Evolutionary conservation across 208 protist genomes (phyloP), one percentile per base, ranked within the genome.

Genomic region (Trypanosoma avium): DNA sequence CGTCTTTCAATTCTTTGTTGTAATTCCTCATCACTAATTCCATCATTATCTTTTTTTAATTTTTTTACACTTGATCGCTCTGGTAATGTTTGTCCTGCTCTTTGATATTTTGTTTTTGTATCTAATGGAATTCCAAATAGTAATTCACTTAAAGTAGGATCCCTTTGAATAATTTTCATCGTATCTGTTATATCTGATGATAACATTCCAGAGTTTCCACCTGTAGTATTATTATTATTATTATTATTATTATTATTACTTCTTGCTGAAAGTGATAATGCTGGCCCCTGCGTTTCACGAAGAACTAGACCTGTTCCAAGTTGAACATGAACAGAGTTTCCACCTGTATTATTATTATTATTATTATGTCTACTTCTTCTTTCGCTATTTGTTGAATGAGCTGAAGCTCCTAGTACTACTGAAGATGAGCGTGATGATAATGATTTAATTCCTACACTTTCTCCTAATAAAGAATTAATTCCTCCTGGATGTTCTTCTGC

Each of bases 1-100:
- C 73, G 60, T 43, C 73, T 67, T 33, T 75, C 73, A 46, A 79
- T 66, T 27, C 56, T 67, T 13, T 60, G 32, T 13, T 55, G 27
- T 17, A 73, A 21, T 29, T 67, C 60, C 17, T 55, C 24, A 19
- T 63, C 48, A n/a, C 26, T 45, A 53, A 32, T 26, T n/a, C 36
- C 42, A n/a, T n/a, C n/a, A 42, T 49, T 21, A 6, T 13, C 7
- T 54, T 60, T 65, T 43, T 27, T 54, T 46, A 7, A 12, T 17
- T 52, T 59, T 27, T 57, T 72, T 27, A 21, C n/a, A 6, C 13
- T 24, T 17, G 24, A 1, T 8, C 61, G 53, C 40, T 53, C 40
- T 27, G 56, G 62, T 29, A 74, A 42, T 48, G 60, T 53, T 43
- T 79, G 67, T 9, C 67, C 61, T 8, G 65, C 61, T 22, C 55